Evolutionary conservation across 805 yeast genomes (phyloP).

Genomic region (Cyberlindnera sargentensis): DNA sequence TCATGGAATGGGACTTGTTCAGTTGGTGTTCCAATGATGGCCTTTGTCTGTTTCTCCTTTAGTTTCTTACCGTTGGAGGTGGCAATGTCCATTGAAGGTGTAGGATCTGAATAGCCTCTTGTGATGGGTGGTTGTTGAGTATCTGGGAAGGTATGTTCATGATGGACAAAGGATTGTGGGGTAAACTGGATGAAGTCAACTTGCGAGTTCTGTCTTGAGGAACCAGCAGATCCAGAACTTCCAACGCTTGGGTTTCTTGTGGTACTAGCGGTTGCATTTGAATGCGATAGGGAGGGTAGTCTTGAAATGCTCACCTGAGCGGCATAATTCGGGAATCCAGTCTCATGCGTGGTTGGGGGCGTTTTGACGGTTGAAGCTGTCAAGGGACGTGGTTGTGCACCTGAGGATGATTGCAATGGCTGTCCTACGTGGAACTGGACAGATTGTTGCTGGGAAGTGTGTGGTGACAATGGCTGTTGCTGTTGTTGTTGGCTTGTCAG

Average conservation of each 20-base stretch:
- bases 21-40: slow-evolving; percentile 50
- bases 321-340: slow-evolving; percentile 1
- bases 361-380: slow-evolving; percentile 3
- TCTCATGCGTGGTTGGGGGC: slow-evolving; percentile 1
- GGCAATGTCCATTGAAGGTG: background rate
- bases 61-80: background rate
- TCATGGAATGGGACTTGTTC: slow-evolving; percentile 72
- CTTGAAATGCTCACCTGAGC: slow-evolving; percentile 7
- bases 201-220: slow-evolving; percentile 24
- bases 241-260: slow-evolving; percentile 17
- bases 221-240: slow-evolving; percentile 11
- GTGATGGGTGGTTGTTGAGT: background rate
- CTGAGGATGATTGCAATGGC: background rate
- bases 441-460: slow-evolving; percentile 9
- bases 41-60: slow-evolving; percentile 32
- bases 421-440: background rate
- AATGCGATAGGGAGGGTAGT: slow-evolving; percentile 7
- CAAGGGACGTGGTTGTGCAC: background rate
- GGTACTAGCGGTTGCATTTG: background rate
- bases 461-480: slow-evolving; percentile 14
- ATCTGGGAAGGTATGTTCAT: slow-evolving; percentile 1
- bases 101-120: background rate
- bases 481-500: background rate
- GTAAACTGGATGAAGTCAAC: slow-evolving; percentile 20
- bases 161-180: slow-evolving; percentile 8